phyloP scores from a whole-genome alignment of 2,329 filamentous ascomycete genomes.

The Sporothrix schenckii region DNA sequence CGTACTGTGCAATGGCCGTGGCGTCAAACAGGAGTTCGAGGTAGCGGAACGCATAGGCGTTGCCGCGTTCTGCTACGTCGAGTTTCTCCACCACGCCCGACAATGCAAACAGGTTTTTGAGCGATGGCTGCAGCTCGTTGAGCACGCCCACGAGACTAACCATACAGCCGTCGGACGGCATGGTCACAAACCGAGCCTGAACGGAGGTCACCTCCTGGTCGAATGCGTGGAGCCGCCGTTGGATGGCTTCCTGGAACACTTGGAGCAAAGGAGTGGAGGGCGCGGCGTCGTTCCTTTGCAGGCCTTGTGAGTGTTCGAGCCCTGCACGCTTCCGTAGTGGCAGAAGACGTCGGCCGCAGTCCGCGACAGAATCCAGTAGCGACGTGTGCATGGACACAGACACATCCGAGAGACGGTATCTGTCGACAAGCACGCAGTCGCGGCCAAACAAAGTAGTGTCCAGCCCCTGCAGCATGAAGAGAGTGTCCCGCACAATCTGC shows the following conservation, averaged over 20 bases:
- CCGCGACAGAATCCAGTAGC: constrained; percentile 52
- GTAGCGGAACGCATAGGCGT: constrained; percentile 65
- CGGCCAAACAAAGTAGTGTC: constrained; percentile 70
- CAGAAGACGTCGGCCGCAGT: constrained; percentile 51
- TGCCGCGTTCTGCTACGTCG: constrained; percentile 49
- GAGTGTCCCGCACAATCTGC: constrained; percentile 71
- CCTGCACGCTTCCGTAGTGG: constrained; percentile 51
- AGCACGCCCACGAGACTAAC: constrained; percentile 69
- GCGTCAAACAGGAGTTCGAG: constrained; percentile 77
- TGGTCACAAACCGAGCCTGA: constrained; percentile 61
- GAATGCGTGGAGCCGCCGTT: constrained; percentile 59
- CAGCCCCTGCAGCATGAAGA: constrained; percentile 84
- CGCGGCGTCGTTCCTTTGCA: constrained; percentile 40
- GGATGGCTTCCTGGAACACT: constrained; percentile 68
- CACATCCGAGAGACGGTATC: constrained; percentile 53
- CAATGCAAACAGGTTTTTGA: constrained; percentile 62
- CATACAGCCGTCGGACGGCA: constrained; percentile 50
- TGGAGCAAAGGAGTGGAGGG: constrained; percentile 62
- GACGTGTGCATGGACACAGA: constrained; percentile 56
- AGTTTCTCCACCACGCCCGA: constrained; percentile 64
- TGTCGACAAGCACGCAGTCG: constrained; percentile 46
- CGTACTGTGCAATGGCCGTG: constrained; percentile 69
- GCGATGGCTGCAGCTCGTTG: constrained; percentile 56
- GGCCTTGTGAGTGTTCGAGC: constrained; percentile 39
- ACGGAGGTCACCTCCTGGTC: constrained; percentile 61